Evolutionary conservation across 495 filamentous ascomycete species (phyloP).

Genomic region (Letharia columbiana): DNA sequence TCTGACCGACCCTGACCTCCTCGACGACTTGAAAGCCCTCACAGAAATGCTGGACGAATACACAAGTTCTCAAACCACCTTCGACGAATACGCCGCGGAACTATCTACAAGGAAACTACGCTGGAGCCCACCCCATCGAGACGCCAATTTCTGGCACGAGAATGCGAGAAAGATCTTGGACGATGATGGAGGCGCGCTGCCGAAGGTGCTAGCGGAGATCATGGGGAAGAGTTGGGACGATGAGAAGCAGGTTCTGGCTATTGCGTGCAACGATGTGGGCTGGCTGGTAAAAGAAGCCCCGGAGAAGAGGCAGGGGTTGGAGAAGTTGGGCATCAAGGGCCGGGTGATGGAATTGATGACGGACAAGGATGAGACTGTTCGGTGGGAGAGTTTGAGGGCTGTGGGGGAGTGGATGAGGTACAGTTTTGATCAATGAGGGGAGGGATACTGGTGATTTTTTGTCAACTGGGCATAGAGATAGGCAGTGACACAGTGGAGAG

Average conservation of each 20-base stretch:
- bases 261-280: conserved; percentile 91
- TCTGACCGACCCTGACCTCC: conserved; percentile 78
- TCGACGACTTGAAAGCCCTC: conserved; percentile 71
- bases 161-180: conserved; percentile 92
- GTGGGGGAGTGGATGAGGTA: conserved; percentile 92
- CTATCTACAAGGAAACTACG: conserved; percentile 80
- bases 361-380: conserved; percentile 76
- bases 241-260: conserved; percentile 92
- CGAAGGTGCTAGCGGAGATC: conserved; percentile 79
- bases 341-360: conserved; percentile 95
- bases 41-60: conserved; percentile 81
- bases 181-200: conserved; percentile 65
- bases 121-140: conserved; percentile 93
- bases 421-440: conserved; percentile 52
- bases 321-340: conserved; percentile 83
- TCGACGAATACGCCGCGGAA: conserved; percentile 91
- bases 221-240: conserved; percentile 77
- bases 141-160: conserved; percentile 84
- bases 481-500: not conserved
- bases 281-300: conserved; percentile 83
- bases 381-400: conserved; percentile 91
- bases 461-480: not conserved
- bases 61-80: conserved; percentile 91
- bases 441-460: not conserved
- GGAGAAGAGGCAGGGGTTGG: conserved; percentile 71